phyloP scores from a whole-genome alignment of 2,329 filamentous ascomycete species.

The Penicillium nordicum region DNA sequence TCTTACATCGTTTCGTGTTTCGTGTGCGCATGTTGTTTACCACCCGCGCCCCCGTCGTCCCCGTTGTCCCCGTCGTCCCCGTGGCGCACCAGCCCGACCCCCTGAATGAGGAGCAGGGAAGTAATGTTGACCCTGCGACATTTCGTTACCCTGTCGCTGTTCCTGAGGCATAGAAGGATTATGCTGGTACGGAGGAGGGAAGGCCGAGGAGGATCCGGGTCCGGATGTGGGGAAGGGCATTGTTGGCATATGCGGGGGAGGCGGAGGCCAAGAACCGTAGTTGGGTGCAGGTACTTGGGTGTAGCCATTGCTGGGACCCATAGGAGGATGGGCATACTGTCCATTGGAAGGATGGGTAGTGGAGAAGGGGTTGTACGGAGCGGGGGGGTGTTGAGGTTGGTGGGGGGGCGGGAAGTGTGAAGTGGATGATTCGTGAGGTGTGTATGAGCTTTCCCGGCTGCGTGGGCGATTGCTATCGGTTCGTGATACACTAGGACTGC shows the following conservation, averaged over 20 bases:
- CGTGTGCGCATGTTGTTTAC: constrained; percentile 6
- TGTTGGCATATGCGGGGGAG: constrained; percentile 30
- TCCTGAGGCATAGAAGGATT: constrained; percentile 10
- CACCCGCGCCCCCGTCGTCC: constrained; percentile 10
- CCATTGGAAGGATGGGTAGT: constrained; percentile 7
- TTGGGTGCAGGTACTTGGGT: constrained; percentile 33
- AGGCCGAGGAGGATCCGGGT: constrained; percentile 19
- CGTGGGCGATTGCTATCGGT: constrained; percentile 35
- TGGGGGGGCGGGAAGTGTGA: constrained; percentile 24
- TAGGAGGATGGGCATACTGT: constrained; percentile 8
- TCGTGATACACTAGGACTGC: constrained; percentile 44
- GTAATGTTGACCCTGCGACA: constrained; percentile 32
- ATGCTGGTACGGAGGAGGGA: constrained; percentile 29
- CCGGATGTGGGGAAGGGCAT: constrained; percentile 21
- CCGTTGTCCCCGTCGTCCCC: constrained; percentile 14
- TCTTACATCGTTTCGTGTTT: constrained; percentile 7
- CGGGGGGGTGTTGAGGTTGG: constrained; percentile 18
- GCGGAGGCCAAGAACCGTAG: constrained; percentile 36
- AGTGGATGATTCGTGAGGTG: constrained; percentile 27
- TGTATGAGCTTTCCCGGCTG: constrained; percentile 33
- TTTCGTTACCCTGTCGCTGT: constrained; percentile 17
- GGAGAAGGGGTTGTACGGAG: constrained; percentile 15
- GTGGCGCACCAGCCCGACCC: constrained; percentile 20
- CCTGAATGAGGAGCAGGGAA: constrained; percentile 34
- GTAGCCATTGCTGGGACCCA: constrained; percentile 15